Percentiles rank a stretch among this genome's conserved stretches.
These are phyloP conservation scores for Torulaspora pretoriensis DNA, from an alignment of 1,139 yeast genomes.

Conservation along the genomic window DNA sequence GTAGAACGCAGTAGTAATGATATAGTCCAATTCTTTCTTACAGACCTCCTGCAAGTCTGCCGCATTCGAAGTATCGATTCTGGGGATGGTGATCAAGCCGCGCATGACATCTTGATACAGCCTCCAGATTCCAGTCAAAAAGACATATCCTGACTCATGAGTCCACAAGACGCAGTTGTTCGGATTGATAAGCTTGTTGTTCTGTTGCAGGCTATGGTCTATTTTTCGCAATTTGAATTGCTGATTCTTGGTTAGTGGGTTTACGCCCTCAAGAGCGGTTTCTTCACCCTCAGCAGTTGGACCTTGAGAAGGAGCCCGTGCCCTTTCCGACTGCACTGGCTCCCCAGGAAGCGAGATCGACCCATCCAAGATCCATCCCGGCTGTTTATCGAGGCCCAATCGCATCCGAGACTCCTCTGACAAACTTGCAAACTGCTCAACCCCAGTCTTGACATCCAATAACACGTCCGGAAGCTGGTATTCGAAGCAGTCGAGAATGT, in stretches of 20 bases:
- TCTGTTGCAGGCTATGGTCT: slow-evolving; percentile 22
- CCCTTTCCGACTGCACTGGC: not conserved
- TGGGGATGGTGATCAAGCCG: slow-evolving; percentile 21
- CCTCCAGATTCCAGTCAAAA: slow-evolving; percentile 89
- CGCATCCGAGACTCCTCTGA: slow-evolving; percentile 6
- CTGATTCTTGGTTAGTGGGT: slow-evolving; percentile 31
- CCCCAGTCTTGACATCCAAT: not conserved
- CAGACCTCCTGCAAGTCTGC: slow-evolving; percentile 13
- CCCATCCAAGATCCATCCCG: slow-evolving; percentile 4
- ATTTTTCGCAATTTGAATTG: slow-evolving; percentile 32
- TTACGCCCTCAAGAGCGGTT: not conserved
- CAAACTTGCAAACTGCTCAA: slow-evolving; percentile 4
- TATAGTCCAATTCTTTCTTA: slow-evolving; percentile 14
- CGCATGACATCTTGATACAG: slow-evolving; percentile 36
- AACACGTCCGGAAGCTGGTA: slow-evolving; percentile 29
- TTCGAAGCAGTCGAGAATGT: slow-evolving; percentile 29
- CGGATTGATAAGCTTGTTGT: slow-evolving; percentile 27
- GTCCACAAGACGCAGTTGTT: slow-evolving; percentile 81
- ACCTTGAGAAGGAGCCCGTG: not conserved
- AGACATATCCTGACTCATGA: slow-evolving; percentile 81
- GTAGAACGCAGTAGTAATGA: slow-evolving; percentile 14
- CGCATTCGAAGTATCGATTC: slow-evolving; percentile 9
- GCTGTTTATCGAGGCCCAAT: slow-evolving; percentile 6
- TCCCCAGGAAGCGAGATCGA: slow-evolving; percentile 4
- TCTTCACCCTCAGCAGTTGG: slow-evolving; percentile 1